A percentile compares a stretch with the other conserved stretches of the same genome.
phyloP scores from a whole-genome alignment of 176 grass and related monocot species.

The Alloteropsis semialata region DNA sequence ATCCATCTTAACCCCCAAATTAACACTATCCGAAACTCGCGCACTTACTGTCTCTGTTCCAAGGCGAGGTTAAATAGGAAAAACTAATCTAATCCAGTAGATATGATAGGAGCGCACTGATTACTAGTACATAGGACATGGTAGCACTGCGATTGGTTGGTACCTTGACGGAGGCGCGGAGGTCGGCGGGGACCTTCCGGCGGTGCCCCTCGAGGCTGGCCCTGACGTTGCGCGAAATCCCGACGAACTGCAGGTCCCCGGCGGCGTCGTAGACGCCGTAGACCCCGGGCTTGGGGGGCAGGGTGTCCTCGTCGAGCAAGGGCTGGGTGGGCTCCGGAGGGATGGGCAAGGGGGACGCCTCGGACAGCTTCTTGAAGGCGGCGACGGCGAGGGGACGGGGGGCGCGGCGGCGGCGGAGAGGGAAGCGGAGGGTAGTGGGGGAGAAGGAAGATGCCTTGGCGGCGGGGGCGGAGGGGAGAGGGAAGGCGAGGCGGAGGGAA shows the following conservation, averaged over 20 bases:
- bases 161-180: conserved; percentile 82
- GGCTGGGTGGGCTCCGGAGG: conserved; percentile 36
- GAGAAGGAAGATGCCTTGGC: not conserved
- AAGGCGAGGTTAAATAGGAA: not conserved
- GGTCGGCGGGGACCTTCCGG: conserved; percentile 59
- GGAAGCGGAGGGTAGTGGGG: not conserved
- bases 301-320: conserved; percentile 14
- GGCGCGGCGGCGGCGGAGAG: not conserved
- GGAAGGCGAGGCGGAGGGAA: conserved; percentile 10
- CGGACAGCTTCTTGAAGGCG: conserved; percentile 49
- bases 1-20: not conserved
- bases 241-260: conserved; percentile 73
- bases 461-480: not conserved
- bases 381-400: not conserved
- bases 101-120: not conserved
- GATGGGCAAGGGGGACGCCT: conserved; percentile 48
- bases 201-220: conserved; percentile 70
- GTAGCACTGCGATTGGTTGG: not conserved
- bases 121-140: not conserved
- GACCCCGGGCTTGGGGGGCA: conserved; percentile 55
- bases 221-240: conserved; percentile 79
- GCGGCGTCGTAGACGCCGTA: conserved; percentile 65
- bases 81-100: not conserved
- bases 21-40: not conserved
- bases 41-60: not conserved